These are phyloP conservation scores for Populus trichocarpa DNA, from an alignment of 441 rosid genomes.

Conservation along the genomic window DNA sequence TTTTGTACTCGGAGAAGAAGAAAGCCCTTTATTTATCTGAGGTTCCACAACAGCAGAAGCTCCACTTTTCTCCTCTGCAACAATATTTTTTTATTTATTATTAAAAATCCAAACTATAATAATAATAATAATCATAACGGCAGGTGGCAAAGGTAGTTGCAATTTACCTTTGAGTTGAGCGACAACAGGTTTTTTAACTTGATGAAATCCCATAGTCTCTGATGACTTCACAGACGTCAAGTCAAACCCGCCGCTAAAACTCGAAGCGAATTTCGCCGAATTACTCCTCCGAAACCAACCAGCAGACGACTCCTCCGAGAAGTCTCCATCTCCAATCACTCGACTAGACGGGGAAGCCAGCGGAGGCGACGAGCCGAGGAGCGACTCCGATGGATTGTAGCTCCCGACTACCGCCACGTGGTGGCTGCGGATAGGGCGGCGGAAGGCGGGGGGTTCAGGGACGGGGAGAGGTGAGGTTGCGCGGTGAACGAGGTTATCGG, in stretches of 20 bases:
- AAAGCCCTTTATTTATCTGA: slow-evolving; percentile 33
- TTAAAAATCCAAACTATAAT: not conserved
- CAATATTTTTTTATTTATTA: too few relatives aligned
- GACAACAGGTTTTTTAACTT: slow-evolving; percentile 14
- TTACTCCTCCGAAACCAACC: slow-evolving; percentile 57
- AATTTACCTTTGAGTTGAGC: not conserved
- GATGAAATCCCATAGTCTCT: slow-evolving; percentile 1
- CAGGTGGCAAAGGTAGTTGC: not conserved
- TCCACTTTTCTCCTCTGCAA: slow-evolving; percentile 42
- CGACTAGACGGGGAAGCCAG: slow-evolving; percentile 25
- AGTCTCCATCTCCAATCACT: slow-evolving; percentile 45
- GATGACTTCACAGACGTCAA: slow-evolving; percentile 44
- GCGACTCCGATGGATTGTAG: slow-evolving; percentile 65
- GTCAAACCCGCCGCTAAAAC: slow-evolving; percentile 66
- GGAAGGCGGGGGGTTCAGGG: slow-evolving; percentile 39
- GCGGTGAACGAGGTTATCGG: slow-evolving; percentile 58
- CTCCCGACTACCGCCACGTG: slow-evolving; percentile 55
- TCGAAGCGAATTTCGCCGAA: slow-evolving; percentile 63
- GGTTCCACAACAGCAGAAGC: slow-evolving; percentile 22
- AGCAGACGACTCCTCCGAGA: slow-evolving; percentile 59
- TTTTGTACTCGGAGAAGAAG: slow-evolving; percentile 34
- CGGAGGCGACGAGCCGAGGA: slow-evolving; percentile 56
- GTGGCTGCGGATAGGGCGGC: slow-evolving; percentile 28
- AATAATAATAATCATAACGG: too few relatives aligned
- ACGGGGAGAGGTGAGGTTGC: slow-evolving; percentile 65